Evolutionary conservation across 2,329 filamentous ascomycete species (phyloP), one percentile per base, ranked within the genome.

Genomic region (Daldinia sp.): DNA sequence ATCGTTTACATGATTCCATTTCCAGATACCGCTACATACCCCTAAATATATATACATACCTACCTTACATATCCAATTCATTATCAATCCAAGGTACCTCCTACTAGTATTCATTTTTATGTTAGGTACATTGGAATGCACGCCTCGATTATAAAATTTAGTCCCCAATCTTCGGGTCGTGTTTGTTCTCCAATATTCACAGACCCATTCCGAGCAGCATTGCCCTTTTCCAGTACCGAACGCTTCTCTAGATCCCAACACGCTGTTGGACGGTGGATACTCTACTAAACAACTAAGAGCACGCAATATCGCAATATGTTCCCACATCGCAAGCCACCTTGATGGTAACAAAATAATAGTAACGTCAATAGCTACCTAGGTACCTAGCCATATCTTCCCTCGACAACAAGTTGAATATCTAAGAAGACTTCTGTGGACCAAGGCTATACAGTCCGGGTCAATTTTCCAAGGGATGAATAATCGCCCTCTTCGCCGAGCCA

Each of bases 51-150:
- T 37, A 13, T n/a, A 44, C 7, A 23, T 44, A 44, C 18, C 2
- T n/a, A 41, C 39, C 28, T 20, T 35, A 54, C 41, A 56, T 56
- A 44, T 42, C 13, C 13, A 9, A 44, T 9, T n/a, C 18, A 37
- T 63, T 42, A 41, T 63, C 50, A 51, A 50, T 57, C 13, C 18
- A 58, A n/a, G n/a, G n/a, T n/a, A n/a, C n/a, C n/a, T n/a, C n/a
- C n/a, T n/a, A n/a, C n/a, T n/a, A n/a, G n/a, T n/a, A n/a, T n/a
- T 62, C 41, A 15, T 44, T 56, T 35, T 35, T 35, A 35, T 55
- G 35, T 39, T 23, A 23, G 20, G 20, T 23, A 23, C 46, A n/a
- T 26, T 58, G 67, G 67, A 67, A 69, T 63, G 67, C 23, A 30
- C n/a, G 12, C 44, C 20, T 50, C 60, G 46, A 53, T 59, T 35